These are phyloP conservation scores for Populus hybrid DNA, from an alignment of 441 rosid species.

Conservation along the genomic window DNA sequence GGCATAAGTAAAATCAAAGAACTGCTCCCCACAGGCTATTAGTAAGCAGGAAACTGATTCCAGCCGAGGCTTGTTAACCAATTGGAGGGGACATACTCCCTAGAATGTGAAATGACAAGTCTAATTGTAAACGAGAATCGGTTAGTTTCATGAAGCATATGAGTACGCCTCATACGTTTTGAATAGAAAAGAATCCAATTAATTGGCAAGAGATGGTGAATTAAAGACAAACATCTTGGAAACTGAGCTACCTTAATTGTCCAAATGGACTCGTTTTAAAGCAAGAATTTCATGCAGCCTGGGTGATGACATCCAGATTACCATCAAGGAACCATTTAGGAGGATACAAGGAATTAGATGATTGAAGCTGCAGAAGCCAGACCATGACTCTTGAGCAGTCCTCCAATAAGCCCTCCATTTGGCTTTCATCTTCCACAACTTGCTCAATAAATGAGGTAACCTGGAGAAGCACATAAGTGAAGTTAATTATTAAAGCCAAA, in stretches of 20 bases:
- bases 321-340: slow-evolving; percentile 41
- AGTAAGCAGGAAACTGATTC: background rate
- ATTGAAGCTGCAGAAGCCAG: slow-evolving; percentile 39
- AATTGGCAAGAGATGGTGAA: background rate
- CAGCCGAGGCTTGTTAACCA: background rate
- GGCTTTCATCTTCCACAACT: slow-evolving; percentile 68
- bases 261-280: slow-evolving; percentile 14
- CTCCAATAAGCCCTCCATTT: slow-evolving; percentile 55
- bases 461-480: slow-evolving; percentile 27
- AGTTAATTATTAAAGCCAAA: slow-evolving; percentile 7
- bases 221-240: background rate
- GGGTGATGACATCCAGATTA: slow-evolving; percentile 39
- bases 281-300: slow-evolving; percentile 29
- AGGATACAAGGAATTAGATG: slow-evolving; percentile 38
- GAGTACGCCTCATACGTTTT: background rate
- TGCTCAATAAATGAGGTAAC: slow-evolving; percentile 50
- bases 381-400: slow-evolving; percentile 53
- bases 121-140: background rate
- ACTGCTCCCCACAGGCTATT: background rate
- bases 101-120: background rate
- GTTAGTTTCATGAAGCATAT: background rate
- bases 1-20: background rate
- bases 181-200: background rate
- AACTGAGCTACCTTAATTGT: slow-evolving; percentile 24
- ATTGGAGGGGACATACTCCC: background rate